Percentiles rank a stretch among this genome's conserved stretches.
These are phyloP conservation scores for Hygrocybe punicea DNA, from an alignment of 768 basidiomycete genomes.

Conservation along the genomic window DNA sequence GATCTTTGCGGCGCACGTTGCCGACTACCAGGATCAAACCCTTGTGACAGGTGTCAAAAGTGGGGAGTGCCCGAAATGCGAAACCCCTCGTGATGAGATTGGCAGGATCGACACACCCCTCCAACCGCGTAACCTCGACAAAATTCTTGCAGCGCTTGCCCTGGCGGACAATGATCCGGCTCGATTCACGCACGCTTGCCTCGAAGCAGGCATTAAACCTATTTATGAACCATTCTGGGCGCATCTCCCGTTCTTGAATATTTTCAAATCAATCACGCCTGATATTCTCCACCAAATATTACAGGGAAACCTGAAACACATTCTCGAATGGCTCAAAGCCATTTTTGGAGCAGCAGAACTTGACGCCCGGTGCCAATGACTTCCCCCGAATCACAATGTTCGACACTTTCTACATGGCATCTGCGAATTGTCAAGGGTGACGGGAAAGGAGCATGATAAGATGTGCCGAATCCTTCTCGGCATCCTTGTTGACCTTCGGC, in stretches of 20 bases:
- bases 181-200: slow-evolving; percentile 17
- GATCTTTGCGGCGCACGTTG: slow-evolving; percentile 39
- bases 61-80: slow-evolving; percentile 30
- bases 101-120: slow-evolving; percentile 10
- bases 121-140: slow-evolving; percentile 11
- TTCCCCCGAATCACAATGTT: slow-evolving; percentile 29
- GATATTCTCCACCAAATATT: slow-evolving; percentile 49
- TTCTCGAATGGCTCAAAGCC: slow-evolving; percentile 34
- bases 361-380: slow-evolving; percentile 34
- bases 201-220: slow-evolving; percentile 23
- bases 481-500: slow-evolving; percentile 17
- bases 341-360: slow-evolving; percentile 29
- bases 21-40: slow-evolving; percentile 46
- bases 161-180: slow-evolving; percentile 10
- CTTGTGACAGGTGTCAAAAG: slow-evolving; percentile 30
- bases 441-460: slow-evolving; percentile 37
- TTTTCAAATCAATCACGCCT: slow-evolving; percentile 42
- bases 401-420: slow-evolving; percentile 40
- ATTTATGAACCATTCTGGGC: slow-evolving; percentile 40
- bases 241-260: slow-evolving; percentile 38
- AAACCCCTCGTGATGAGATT: slow-evolving; percentile 14
- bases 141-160: slow-evolving; percentile 17
- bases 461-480: slow-evolving; percentile 28
- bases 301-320: slow-evolving; percentile 47
- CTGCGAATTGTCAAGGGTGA: slow-evolving; percentile 34